These are phyloP conservation scores for Colletotrichum higginsianum DNA, from an alignment of 2,329 filamentous ascomycete species.

Conservation along the genomic window DNA sequence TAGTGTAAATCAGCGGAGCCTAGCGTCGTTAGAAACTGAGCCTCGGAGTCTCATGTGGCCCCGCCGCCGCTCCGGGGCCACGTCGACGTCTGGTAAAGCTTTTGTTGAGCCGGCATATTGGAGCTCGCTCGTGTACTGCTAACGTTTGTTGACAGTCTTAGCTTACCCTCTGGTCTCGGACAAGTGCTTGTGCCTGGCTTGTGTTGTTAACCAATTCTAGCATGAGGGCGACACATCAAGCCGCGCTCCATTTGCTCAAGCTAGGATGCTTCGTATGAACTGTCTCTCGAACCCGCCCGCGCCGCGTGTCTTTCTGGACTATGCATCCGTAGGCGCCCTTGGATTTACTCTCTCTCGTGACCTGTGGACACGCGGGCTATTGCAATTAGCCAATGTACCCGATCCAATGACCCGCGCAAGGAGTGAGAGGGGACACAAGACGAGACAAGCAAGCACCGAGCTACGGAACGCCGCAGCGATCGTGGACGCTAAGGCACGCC, in stretches of 20 bases:
- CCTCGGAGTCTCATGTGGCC: constrained; percentile 24
- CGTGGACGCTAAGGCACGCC: constrained; percentile 36
- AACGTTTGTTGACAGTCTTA: constrained; percentile 19
- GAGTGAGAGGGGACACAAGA: neutral
- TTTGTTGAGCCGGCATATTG: constrained; percentile 27
- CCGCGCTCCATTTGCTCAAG: neutral
- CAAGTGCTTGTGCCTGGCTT: neutral
- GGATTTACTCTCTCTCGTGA: neutral
- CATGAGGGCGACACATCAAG: neutral
- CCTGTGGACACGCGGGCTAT: constrained; percentile 13
- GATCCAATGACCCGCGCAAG: constrained; percentile 18
- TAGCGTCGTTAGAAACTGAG: constrained; percentile 17
- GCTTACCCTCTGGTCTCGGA: neutral
- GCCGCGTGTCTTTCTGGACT: constrained; percentile 18
- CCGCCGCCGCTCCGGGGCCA: constrained; percentile 23
- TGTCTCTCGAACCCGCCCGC: constrained; percentile 17
- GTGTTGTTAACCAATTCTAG: neutral
- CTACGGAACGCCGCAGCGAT: constrained; percentile 33
- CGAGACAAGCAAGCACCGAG: constrained; percentile 2
- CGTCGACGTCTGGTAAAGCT: constrained; percentile 19
- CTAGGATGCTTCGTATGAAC: constrained; percentile 5
- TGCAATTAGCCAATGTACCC: constrained; percentile 13
- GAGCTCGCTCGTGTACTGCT: constrained; percentile 1
- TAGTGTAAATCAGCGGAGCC: constrained; percentile 32
- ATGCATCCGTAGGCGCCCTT: constrained; percentile 11